Evolutionary conservation across 805 yeast genomes (phyloP), one percentile per base, ranked within the genome.

Genomic region (Hemisphaericaspora nanyangensis): DNA sequence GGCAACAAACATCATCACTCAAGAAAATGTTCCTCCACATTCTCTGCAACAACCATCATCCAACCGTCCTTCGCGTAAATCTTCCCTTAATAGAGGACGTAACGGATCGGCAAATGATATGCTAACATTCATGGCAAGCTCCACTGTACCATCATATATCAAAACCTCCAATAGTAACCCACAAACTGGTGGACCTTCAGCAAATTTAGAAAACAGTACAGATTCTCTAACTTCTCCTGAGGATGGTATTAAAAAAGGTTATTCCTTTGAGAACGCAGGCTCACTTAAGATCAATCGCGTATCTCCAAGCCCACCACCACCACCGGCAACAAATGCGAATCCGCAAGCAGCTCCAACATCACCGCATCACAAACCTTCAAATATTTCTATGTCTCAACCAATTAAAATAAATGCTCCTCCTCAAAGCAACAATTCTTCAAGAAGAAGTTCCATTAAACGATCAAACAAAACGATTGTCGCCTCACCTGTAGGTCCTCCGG

Each of bases 401-500:
- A 36, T 42, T 11, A 39, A 42, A 17, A 25, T 35, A 26, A 34
- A 37, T 16, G 29, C 27, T 5, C 37, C 53, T 13, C 60, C 56
- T 16, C 58, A 63, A 17, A 48, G 50, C 19, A 48, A 42, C 34
- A 42, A 29, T 26, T 40, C 40, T 28, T 52, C 47, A 42, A 52
- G 57, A 42, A 55, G 46, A 42, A 54, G 47, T 15, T 56, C 54
- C 33, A 49, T 49, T 43, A 67, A 58, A 43, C 66, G 61, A 44
- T 62, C 70, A 15, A 66, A 61, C 47, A 76, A 82, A 55, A 69
- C 82, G 10, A 62, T 78, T 3, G 79, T 80, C 30, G 73, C 77
- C 15, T 61, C 78, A 17, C 79, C 79, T 11, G 66, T 72, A 34
- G 77, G 82, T 1, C 84, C 86, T 1, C 79, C 81, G 13, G 81